Evolutionary conservation across 202 grass and related monocot genomes (phyloP), one percentile per base, ranked within the genome.

Genomic region (Setaria italica): DNA sequence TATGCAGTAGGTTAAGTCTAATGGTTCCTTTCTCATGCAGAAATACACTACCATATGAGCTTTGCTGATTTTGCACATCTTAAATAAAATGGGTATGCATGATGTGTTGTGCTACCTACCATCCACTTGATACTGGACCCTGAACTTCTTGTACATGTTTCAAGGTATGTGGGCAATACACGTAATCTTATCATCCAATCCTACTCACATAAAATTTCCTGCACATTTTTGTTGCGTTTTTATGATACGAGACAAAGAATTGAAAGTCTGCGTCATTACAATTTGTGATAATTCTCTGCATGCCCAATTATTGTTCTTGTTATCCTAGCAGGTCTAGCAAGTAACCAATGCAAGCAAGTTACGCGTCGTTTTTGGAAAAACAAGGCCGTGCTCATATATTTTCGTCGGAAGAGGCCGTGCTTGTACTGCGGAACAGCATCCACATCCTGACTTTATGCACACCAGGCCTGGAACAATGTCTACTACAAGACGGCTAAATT

Each of bases 401-500:
- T 76, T 21, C 12, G 32, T 87, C n/a, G 60, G 16, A 62, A 62
- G 21, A 50, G n/a, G 19, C 11, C 55, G 8, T 72, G 45, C 5
- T 53, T 8, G 1, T 13, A 48, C 53, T 37, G 78, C 80, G 48
- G 19, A 45, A 34, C 45, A 56, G 14, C 55, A 63, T 32, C 43
- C 54, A 11, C 41, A 72, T 63, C 67, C 56, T 72, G 75, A 79
- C 84, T 85, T 71, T 13, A 62, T 32, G 39, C 20, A 9, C 17
- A 59, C 68, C 47, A 25, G 45, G 58, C 21, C 33, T 53, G 47
- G 53, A 69, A 49, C 14, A 70, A 49, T 60, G 68, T 78, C 19
- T 78, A 1, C 25, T 39, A 0, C 8, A 62, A 79, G 75, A 64
- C 80, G 73, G 65, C 86, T 71, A 64, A 72, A 72, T 78, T 83